Conservation (phyloP, 352 stramenopile species). For the Pythium volutum region DNA sequence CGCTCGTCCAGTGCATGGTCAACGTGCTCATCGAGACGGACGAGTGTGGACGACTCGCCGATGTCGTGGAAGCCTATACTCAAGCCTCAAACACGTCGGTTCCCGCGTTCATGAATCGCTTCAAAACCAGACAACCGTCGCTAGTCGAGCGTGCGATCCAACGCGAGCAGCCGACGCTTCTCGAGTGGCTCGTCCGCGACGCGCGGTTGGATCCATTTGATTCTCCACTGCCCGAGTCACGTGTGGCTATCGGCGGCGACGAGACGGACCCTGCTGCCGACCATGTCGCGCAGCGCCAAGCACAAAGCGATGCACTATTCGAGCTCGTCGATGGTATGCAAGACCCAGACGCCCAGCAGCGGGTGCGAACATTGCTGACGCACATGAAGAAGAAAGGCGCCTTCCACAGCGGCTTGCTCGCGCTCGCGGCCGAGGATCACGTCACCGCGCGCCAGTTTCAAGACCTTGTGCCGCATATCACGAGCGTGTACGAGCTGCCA, state of each 20-base stretch:
- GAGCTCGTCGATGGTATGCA: neutral
- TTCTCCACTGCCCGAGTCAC: no score
- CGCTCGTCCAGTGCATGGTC: neutral
- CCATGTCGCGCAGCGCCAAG: neutral
- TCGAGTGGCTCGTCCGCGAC: conserved; percentile 13
- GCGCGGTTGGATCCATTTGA: conserved; percentile 9
- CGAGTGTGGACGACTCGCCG: neutral
- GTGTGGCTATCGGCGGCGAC: neutral
- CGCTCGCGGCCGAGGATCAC: neutral
- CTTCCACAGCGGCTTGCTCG: neutral
- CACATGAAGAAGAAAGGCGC: conserved; percentile 14
- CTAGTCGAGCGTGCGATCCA: conserved; percentile 8
- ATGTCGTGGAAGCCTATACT: conserved; percentile 5
- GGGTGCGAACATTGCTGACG: conserved; percentile 5
- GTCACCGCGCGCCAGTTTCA: neutral
- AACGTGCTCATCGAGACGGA: conserved; percentile 7
- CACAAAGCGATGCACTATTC: neutral
- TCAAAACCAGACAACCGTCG: neutral
- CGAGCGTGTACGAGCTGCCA: conserved; percentile 18
- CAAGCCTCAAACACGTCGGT: neutral
- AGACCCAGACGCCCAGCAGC: conserved; percentile 1
- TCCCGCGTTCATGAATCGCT: neutral
- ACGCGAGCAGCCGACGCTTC: neutral
- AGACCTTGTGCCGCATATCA: conserved; percentile 8
- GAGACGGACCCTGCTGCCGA: no score